Evolutionary conservation across 2,329 filamentous ascomycete species (phyloP), one percentile per base, ranked within the genome.

Genomic region (Fonsecaea pedrosoi): DNA sequence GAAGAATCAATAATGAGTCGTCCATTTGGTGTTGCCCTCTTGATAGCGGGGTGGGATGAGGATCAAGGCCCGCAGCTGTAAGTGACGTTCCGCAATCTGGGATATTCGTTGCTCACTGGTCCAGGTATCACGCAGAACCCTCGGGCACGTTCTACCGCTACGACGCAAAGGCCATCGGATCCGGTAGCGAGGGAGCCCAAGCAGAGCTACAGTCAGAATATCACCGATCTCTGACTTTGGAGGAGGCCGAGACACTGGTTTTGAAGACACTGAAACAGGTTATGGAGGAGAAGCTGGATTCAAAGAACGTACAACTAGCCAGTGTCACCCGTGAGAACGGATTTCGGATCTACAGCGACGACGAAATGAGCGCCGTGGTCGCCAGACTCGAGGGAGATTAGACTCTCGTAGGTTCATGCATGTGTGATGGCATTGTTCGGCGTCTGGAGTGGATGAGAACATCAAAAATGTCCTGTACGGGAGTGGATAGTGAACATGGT

Each of bases 281-380:
- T 74, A 99, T 99, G 95, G 95, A 99, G 83, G 95, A 99, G 88
- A 99, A 99, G 85, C 86, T 99, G 68, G 95, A 99, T 79, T 87
- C 93, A 71, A 99, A 99, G 88, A 99, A 99, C 78, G 95, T 99
- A 72, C 95, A 99, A 84, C 82, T 99, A 74, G 95, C 95, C 62
- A 98, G 94, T 78, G 95, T 99, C 65, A 99, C 95, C 70, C 96
- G 94, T 85, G 94, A 97, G 73, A 94, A 92, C 82, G 95, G 95
- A 64, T 99, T 99, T 86, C 90, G 92, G 83, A 97, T 99, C 88
- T 99, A 99, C 85, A 91, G 90, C 66, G 95, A 99, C 75, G 92
- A 94, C 77, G 94, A 98, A 84, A 99, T 99, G 95, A 92, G 92
- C 67, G 86, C 88, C 54, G 93, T 97, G 68, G 95, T 99, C 68